Conservation (phyloP, 2,329 filamentous ascomycete genomes). For the Elsinoe necatrix region DNA sequence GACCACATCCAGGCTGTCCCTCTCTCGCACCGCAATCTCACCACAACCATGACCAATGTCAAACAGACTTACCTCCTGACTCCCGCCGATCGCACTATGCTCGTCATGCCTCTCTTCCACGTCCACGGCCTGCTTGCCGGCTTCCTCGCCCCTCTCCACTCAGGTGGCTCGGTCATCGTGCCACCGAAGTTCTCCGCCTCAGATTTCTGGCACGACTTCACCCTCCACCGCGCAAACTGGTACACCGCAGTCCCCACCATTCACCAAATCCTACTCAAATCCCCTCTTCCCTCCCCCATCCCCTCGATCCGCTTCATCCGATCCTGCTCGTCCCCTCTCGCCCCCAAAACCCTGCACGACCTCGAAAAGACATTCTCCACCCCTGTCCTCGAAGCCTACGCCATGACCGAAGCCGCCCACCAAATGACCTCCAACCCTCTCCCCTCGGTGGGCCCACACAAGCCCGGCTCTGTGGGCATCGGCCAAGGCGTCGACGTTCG, state of each 20-base stretch:
- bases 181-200: conserved; percentile 71
- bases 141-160: conserved; percentile 66
- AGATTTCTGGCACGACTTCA: conserved; percentile 75
- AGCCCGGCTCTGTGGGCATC: conserved; percentile 73
- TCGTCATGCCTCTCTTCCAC: conserved; percentile 88
- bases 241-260: conserved; percentile 91
- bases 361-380: conserved; percentile 68
- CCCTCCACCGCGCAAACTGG: conserved; percentile 70
- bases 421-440: conserved; percentile 66
- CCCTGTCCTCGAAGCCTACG: conserved; percentile 80
- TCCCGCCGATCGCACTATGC: conserved; percentile 64
- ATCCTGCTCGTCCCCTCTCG: conserved; percentile 76
- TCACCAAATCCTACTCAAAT: conserved; percentile 78
- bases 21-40: conserved; percentile 71
- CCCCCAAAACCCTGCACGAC: conserved; percentile 71
- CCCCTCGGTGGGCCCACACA: conserved; percentile 59
- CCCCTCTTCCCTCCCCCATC: conserved; percentile 56
- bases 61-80: conserved; percentile 67
- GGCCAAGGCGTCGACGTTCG: conserved; percentile 75
- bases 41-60: conserved; percentile 65
- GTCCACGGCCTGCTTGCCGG: conserved; percentile 81
- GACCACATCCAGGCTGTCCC: conserved; percentile 56
- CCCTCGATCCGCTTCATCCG: conserved; percentile 77
- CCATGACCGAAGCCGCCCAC: conserved; percentile 85
- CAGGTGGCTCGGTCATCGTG: conserved; percentile 71